phyloP scores from a whole-genome alignment of 495 filamentous ascomycete genomes.

The Cairneyella variabilis region DNA sequence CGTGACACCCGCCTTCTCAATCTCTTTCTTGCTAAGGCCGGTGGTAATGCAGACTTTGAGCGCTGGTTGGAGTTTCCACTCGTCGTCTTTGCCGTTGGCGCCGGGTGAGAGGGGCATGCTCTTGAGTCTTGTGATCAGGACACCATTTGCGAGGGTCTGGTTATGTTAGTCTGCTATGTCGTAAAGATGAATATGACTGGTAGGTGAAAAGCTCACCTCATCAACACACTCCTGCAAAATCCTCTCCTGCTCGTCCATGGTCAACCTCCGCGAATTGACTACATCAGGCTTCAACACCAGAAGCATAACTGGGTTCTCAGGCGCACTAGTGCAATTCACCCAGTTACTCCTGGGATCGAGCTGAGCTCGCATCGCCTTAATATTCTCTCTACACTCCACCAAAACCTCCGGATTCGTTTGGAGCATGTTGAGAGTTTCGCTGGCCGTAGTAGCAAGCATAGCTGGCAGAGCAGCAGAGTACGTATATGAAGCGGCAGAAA shows the following conservation, averaged over 20 bases:
- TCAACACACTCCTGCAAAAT: constrained; percentile 88
- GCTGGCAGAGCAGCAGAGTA: constrained; percentile 94
- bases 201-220: constrained; percentile 58
- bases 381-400: constrained; percentile 72
- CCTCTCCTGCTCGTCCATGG: constrained; percentile 72
- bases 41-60: constrained; percentile 88
- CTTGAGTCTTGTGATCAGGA: constrained; percentile 84
- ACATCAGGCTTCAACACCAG: constrained; percentile 84
- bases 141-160: constrained; percentile 74
- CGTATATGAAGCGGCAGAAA: constrained; percentile 85
- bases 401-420: constrained; percentile 80
- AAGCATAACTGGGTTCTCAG: constrained; percentile 84
- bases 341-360: constrained; percentile 92
- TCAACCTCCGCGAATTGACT: constrained; percentile 62
- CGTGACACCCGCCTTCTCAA: constrained; percentile 83
- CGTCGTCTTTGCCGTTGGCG: constrained; percentile 57
- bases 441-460: constrained; percentile 89
- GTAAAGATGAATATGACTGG: background rate
- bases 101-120: constrained; percentile 57
- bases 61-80: constrained; percentile 63
- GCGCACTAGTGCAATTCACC: constrained; percentile 74
- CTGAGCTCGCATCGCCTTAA: constrained; percentile 75
- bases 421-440: constrained; percentile 78
- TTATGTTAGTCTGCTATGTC: constrained; percentile 7
- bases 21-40: constrained; percentile 87